Base-by-base conservation (phyloP, 352 stramenopile genomes). In the Blastocystis sp. region DNA sequence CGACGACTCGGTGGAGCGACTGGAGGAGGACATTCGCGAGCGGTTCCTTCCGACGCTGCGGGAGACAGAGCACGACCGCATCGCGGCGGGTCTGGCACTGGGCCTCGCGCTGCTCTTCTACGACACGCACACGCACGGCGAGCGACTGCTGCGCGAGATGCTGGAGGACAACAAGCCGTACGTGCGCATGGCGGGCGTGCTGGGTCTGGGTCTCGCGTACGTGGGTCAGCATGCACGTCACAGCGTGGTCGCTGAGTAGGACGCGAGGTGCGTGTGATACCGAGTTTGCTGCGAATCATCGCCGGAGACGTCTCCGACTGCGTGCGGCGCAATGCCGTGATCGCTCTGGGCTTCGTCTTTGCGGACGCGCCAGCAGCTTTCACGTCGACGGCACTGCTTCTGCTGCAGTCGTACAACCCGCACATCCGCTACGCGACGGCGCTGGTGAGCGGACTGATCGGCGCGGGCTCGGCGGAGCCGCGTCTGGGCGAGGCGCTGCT, bases 61-160 rank as follows among this genome's bases (percentile, higher is more conserved):
- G 86, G 95, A 98, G 87, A 99, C 96, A 16, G 94, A 97, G 81
- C 96, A 99, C 90, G 96, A 99, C 89, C 99, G 99, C 89, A 99
- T 99, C 87, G 98, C 98, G 86, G 94, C 95, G 44, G 96, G 95
- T 34, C 94, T 97, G 79, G 93, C 96, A 36, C 95, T 99, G 90
- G 94, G 94, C 65, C 91, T 99, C 54, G 96, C 96, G n/a, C 90
- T 99, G 97, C 97, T 88, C 44, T 84, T 84, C 57, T 27, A 32
- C 0, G 24, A 46, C 18, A 71, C 53, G 9, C 95, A 99, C 88
- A 95, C 98, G 86, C 92, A 94, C 64, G 94, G 94, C 0, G 96
- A 99, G 76, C 89, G 89, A 0, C 89, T 97, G n/a, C 97, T 99
- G 71, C 94, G 98, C 87, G 93, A 98, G 87, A 92, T 99, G 75